A percentile compares a stretch with the other conserved stretches of the same genome.
Evolutionary conservation across 805 yeast species (phyloP).

Genomic region (Yamadazyma phyllophila): DNA sequence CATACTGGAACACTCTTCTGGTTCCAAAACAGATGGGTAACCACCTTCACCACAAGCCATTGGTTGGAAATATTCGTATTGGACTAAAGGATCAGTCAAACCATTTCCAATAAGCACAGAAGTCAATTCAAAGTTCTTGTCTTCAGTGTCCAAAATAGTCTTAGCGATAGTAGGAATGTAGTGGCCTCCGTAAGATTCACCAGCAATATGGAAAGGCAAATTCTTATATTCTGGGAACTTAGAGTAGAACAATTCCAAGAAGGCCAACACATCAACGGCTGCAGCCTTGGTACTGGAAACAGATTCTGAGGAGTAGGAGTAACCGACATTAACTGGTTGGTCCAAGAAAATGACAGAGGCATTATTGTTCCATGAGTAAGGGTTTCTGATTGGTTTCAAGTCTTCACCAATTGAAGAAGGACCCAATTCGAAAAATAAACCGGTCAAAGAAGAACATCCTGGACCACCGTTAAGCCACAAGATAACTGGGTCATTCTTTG

Average conservation of each 20-base stretch:
- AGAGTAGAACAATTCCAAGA: constrained; percentile 36
- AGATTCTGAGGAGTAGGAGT: constrained; percentile 30
- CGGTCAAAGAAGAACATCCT: constrained; percentile 34
- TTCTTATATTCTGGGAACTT: constrained; percentile 32
- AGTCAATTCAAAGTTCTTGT: constrained; percentile 51
- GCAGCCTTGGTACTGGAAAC: constrained; percentile 33
- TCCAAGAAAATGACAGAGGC: constrained; percentile 43
- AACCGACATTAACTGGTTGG: constrained; percentile 36
- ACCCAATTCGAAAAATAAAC: constrained; percentile 36
- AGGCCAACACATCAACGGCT: constrained; percentile 34
- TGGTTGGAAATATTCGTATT: constrained; percentile 77
- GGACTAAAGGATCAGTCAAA: constrained; percentile 78
- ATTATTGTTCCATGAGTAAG: constrained; percentile 31
- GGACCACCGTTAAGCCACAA: constrained; percentile 39
- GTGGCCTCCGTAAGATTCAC: constrained; percentile 49
- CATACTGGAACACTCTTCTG: constrained; percentile 71
- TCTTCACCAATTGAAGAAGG: constrained; percentile 28
- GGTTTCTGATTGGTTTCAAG: constrained; percentile 29
- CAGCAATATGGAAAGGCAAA: constrained; percentile 35
- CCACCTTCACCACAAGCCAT: constrained; percentile 96
- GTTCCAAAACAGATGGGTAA: constrained; percentile 65
- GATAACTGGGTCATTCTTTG: constrained; percentile 34
- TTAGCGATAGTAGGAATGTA: constrained; percentile 46
- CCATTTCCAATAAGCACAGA: constrained; percentile 93
- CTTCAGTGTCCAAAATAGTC: constrained; percentile 40